Evolutionary conservation across 768 basidiomycete species (phyloP).

Genomic region (Lenzites betulinus): DNA sequence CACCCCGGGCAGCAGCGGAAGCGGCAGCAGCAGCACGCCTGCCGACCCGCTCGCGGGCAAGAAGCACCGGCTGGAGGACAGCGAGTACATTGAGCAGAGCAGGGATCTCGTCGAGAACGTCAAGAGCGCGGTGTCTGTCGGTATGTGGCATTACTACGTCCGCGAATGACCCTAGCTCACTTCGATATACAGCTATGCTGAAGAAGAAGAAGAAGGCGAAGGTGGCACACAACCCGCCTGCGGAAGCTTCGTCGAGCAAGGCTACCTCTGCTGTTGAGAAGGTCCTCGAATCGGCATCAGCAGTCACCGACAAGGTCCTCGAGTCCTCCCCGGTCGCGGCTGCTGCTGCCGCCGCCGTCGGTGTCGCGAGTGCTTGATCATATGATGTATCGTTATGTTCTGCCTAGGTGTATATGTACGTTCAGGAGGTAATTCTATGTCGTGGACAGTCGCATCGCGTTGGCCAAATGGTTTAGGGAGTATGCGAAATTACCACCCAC

Average conservation of each 20-base stretch:
- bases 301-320: conserved; percentile 25
- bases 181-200: conserved; percentile 50
- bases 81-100: conserved; percentile 89
- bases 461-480: too few relatives aligned
- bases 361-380: conserved; percentile 16
- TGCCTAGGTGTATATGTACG: neutral
- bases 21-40: conserved; percentile 29
- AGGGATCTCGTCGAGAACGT: conserved; percentile 89
- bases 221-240: conserved; percentile 26
- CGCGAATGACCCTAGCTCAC: conserved; percentile 22
- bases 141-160: conserved; percentile 42
- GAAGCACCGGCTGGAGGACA: conserved; percentile 92
- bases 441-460: neutral
- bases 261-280: conserved; percentile 13
- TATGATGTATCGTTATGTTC: conserved; percentile 3
- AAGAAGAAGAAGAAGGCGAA: conserved; percentile 80
- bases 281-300: conserved; percentile 15
- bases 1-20: conserved; percentile 38
- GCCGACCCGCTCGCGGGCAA: conserved; percentile 60
- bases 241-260: conserved; percentile 15
- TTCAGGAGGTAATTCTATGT: conserved; percentile 3
- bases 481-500: too few relatives aligned
- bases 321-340: conserved; percentile 25
- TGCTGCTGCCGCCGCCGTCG: conserved; percentile 18
- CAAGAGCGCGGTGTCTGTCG: conserved; percentile 85